phyloP scores from a whole-genome alignment of 345 rosid genomes.

The Nasturtium officinale region DNA sequence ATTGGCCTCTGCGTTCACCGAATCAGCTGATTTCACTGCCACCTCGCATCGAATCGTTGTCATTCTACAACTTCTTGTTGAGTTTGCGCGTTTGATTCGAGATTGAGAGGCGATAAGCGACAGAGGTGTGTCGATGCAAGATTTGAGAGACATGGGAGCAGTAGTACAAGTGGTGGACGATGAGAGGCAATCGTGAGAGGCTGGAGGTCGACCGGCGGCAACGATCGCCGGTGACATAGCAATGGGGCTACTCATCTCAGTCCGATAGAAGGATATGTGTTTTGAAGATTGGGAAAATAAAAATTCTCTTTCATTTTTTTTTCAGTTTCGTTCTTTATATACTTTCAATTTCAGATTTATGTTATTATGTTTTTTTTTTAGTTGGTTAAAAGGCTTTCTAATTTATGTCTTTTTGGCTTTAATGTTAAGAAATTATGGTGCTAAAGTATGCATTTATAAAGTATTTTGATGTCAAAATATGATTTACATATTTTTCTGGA shows the following conservation, averaged over 20 bases:
- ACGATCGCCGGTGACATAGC: conserved; percentile 37
- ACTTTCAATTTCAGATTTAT: background rate
- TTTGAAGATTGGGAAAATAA: background rate
- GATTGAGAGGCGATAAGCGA: conserved; percentile 19
- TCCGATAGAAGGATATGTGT: background rate
- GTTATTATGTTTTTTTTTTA: background rate
- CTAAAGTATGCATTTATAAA: background rate
- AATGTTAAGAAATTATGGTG: background rate
- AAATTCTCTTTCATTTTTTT: background rate
- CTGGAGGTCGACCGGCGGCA: conserved; percentile 2
- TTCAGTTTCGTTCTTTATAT: background rate
- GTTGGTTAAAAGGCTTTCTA: too few species aligned
- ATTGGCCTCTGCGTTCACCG: conserved; percentile 27
- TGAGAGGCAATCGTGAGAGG: conserved; percentile 23
- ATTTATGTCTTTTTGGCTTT: background rate
- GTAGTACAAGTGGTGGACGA: background rate
- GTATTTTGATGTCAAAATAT: background rate
- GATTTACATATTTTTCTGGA: background rate
- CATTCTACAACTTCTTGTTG: conserved; percentile 8
- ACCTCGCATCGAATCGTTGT: conserved; percentile 48
- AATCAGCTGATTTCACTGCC: conserved; percentile 39
- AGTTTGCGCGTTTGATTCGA: conserved; percentile 15
- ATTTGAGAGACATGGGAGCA: conserved; percentile 22
- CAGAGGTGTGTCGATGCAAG: conserved; percentile 24
- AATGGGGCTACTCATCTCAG: conserved; percentile 28